These are phyloP conservation scores for Crataegus laevigata DNA, from an alignment of 306 rosid genomes.

Conservation along the genomic window DNA sequence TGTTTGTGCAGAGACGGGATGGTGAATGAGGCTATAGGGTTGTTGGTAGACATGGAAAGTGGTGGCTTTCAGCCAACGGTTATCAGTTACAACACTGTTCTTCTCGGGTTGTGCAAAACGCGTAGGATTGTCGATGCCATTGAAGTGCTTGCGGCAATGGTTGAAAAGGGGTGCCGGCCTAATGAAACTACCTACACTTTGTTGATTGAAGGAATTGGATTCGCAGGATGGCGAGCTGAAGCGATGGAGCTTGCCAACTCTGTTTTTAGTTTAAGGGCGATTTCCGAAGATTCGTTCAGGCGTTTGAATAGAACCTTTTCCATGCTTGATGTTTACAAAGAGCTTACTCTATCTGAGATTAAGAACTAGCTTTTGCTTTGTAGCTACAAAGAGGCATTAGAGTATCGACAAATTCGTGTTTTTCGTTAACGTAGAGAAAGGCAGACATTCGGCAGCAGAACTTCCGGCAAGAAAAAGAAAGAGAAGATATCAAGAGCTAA, in stretches of 20 bases:
- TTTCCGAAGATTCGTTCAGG: slow-evolving; percentile 45
- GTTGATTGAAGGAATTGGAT: slow-evolving; percentile 70
- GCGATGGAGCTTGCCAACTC: slow-evolving; percentile 68
- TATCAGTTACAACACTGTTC: slow-evolving; percentile 60
- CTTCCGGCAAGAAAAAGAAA: background rate
- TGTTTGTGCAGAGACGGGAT: no score
- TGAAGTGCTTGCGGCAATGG: slow-evolving; percentile 60
- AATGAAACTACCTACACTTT: slow-evolving; percentile 61
- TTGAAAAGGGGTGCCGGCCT: slow-evolving; percentile 53
- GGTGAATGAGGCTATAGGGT: slow-evolving; percentile 68
- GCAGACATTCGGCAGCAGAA: background rate
- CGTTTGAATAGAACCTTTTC: slow-evolving; percentile 61
- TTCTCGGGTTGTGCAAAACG: slow-evolving; percentile 73
- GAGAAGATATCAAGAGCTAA: background rate
- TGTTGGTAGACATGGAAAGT: slow-evolving; percentile 67
- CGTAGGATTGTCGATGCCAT: slow-evolving; percentile 54
- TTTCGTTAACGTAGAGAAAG: background rate
- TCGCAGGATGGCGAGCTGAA: slow-evolving; percentile 68
- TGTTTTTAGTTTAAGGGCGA: slow-evolving; percentile 38
- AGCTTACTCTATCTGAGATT: slow-evolving; percentile 43
- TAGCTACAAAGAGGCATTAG: background rate
- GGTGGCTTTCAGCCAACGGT: slow-evolving; percentile 44
- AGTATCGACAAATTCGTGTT: background rate
- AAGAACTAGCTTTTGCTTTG: slow-evolving; percentile 21
- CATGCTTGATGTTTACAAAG: slow-evolving; percentile 57